phyloP scores from a whole-genome alignment of 345 rosid species.

The Eutrema heterophyllum region DNA sequence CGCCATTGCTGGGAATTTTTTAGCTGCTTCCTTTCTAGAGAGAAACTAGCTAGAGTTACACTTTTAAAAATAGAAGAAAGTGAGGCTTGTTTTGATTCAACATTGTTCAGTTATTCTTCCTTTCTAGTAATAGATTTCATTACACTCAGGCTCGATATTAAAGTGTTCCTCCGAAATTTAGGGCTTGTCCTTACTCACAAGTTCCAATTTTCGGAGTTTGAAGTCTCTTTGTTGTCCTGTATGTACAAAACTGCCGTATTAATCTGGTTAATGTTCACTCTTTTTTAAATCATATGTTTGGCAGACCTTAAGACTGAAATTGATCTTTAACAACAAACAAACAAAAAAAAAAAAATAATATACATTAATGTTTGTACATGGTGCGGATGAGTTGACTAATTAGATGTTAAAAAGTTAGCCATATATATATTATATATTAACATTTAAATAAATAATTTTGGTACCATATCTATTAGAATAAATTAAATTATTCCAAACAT shows the following conservation, averaged over 20 bases:
- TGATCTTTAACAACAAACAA: background rate
- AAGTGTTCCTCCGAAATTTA: background rate
- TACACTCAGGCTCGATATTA: background rate
- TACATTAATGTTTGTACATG: no score
- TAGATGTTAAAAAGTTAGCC: no score
- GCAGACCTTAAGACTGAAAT: background rate
- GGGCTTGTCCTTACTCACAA: background rate
- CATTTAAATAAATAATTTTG: no score
- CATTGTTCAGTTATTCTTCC: constrained; percentile 11
- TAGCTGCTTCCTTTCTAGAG: constrained; percentile 10
- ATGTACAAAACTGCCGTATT: background rate
- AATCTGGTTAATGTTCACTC: background rate
- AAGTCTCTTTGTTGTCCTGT: background rate
- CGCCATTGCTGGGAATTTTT: constrained; percentile 6
- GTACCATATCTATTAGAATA: no score
- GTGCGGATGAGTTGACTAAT: no score
- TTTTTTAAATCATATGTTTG: background rate
- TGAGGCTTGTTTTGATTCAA: constrained; percentile 11
- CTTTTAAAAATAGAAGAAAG: constrained; percentile 8
- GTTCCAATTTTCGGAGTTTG: background rate
- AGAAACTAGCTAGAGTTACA: constrained; percentile 13
- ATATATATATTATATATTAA: no score
- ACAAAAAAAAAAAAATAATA: no score
- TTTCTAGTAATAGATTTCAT: background rate
- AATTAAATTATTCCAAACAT: no score